phyloP scores from a whole-genome alignment of 768 basidiomycete species.

The Tulasnella sp. region DNA sequence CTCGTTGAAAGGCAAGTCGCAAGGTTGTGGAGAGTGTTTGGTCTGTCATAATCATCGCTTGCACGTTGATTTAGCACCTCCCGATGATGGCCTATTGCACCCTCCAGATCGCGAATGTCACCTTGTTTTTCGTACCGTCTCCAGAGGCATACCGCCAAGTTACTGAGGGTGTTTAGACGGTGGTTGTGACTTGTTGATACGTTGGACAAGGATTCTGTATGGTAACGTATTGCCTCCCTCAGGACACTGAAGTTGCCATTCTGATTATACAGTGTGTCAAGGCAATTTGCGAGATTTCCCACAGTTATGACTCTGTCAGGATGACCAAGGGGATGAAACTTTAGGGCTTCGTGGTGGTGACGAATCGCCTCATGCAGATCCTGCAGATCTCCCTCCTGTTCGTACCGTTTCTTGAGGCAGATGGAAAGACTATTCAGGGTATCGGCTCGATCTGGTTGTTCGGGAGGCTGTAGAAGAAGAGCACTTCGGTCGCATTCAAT shows the following conservation, averaged over 20 bases:
- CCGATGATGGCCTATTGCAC: neutral
- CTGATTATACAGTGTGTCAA: neutral
- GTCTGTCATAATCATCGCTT: neutral
- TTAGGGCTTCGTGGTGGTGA: neutral
- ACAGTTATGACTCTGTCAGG: neutral
- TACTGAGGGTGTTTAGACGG: neutral
- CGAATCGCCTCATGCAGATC: neutral
- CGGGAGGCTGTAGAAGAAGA: neutral
- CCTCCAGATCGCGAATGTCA: neutral
- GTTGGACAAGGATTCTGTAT: neutral
- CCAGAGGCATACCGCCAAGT: neutral
- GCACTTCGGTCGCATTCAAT: neutral
- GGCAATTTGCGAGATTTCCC: neutral
- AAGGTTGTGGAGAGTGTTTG: neutral
- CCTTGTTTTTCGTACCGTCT: neutral
- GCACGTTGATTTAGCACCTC: neutral
- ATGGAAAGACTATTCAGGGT: neutral
- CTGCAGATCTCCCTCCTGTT: neutral
- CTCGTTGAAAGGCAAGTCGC: neutral
- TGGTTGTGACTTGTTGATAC: neutral
- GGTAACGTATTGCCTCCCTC: neutral
- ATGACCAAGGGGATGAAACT: neutral
- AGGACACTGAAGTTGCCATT: neutral
- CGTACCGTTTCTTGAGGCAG: neutral
- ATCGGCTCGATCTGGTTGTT: neutral